Conservation (phyloP, 495 filamentous ascomycete genomes). For the Xylaria scruposa region DNA sequence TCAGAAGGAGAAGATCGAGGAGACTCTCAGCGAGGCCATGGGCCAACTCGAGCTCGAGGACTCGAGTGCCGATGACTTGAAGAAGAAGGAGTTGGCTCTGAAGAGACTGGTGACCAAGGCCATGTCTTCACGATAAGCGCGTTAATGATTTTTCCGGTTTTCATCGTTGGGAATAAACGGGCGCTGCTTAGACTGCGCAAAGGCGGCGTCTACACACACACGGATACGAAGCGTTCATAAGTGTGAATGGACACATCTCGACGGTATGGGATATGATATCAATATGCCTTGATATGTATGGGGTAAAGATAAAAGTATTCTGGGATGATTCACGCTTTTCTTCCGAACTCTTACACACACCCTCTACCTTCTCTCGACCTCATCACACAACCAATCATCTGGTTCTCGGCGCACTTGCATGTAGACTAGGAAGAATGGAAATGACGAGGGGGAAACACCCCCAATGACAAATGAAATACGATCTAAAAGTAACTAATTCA, state of each 20-base stretch:
- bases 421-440: constrained; percentile 52
- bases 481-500: constrained; percentile 12
- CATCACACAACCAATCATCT: constrained; percentile 39
- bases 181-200: constrained; percentile 37
- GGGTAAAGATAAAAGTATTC: constrained; percentile 43
- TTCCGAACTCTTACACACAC: constrained; percentile 42
- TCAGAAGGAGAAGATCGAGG: constrained; percentile 99
- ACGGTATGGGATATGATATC: constrained; percentile 40
- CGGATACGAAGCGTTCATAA: constrained; percentile 24
- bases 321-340: constrained; percentile 46
- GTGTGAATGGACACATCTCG: constrained; percentile 39
- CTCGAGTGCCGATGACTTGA: constrained; percentile 88
- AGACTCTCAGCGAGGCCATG: constrained; percentile 66
- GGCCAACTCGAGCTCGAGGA: constrained; percentile 62
- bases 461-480: constrained; percentile 33
- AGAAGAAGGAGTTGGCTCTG: constrained; percentile 99
- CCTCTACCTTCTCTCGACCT: constrained; percentile 36
- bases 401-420: constrained; percentile 52
- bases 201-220: constrained; percentile 28
- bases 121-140: constrained; percentile 81
- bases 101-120: constrained; percentile 99
- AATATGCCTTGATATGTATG: constrained; percentile 32
- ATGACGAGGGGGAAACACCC: constrained; percentile 33
- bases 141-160: constrained; percentile 39
- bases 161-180: constrained; percentile 43